Evolutionary conservation across 768 basidiomycete genomes (phyloP).

Genomic region (Polyporus arcularius): DNA sequence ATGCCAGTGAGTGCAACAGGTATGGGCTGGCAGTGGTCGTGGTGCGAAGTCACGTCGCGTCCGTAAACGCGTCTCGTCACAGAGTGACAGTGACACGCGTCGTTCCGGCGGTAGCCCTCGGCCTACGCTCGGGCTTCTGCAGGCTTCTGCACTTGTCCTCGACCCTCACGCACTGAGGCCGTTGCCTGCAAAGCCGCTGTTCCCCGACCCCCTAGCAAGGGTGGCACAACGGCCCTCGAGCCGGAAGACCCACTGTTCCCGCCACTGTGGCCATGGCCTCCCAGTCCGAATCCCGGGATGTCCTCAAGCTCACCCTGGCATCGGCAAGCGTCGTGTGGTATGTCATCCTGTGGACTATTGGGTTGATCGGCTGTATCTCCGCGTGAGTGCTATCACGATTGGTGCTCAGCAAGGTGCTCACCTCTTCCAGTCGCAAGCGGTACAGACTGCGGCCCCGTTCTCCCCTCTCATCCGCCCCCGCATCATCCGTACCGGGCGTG

Average conservation of each 20-base stretch:
- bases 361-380: slow-evolving; percentile 28
- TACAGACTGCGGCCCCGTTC: slow-evolving; percentile 71
- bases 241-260: neutral
- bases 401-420: neutral
- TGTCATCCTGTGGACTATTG: slow-evolving; percentile 40
- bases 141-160: neutral
- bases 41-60: neutral
- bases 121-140: neutral
- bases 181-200: too few relatives aligned
- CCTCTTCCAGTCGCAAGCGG: slow-evolving; percentile 62
- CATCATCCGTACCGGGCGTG: slow-evolving; percentile 72
- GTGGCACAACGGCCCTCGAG: neutral
- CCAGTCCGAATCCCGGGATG: neutral
- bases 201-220: too few relatives aligned
- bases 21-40: neutral
- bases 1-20: neutral
- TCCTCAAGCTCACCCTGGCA: slow-evolving; percentile 23
- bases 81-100: neutral
- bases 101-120: neutral
- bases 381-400: slow-evolving; percentile 28
- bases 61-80: slow-evolving; percentile 3
- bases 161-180: too few relatives aligned
- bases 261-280: neutral
- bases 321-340: slow-evolving; percentile 38
- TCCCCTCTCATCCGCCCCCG: slow-evolving; percentile 51